Conservation (phyloP, 2,329 filamentous ascomycete genomes). For the Penicillium sp. region DNA sequence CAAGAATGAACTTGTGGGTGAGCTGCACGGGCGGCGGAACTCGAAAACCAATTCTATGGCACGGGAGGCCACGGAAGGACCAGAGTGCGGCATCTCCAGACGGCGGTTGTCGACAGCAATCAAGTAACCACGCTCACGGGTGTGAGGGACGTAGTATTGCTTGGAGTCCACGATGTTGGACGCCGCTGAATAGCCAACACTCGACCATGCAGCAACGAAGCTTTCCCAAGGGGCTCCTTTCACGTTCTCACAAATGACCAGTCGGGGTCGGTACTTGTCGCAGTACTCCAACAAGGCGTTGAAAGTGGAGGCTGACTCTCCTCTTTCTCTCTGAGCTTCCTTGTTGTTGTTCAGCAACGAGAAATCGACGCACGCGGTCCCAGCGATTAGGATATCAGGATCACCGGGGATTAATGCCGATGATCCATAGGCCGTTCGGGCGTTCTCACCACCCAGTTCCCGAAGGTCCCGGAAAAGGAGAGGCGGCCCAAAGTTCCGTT, state of each 20-base stretch:
- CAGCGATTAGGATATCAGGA: slow-evolving; percentile 67
- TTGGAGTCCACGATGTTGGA: slow-evolving; percentile 64
- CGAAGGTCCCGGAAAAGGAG: slow-evolving; percentile 60
- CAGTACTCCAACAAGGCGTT: slow-evolving; percentile 60
- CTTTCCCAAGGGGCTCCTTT: slow-evolving; percentile 58
- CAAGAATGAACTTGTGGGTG: slow-evolving; percentile 62
- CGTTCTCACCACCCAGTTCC: slow-evolving; percentile 52
- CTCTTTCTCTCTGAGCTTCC: slow-evolving; percentile 54
- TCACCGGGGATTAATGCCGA: slow-evolving; percentile 55
- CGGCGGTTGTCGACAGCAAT: slow-evolving; percentile 51
- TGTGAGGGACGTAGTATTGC: slow-evolving; percentile 72
- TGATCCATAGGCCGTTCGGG: slow-evolving; percentile 67
- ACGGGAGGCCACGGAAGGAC: slow-evolving; percentile 35
- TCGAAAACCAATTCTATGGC: slow-evolving; percentile 37
- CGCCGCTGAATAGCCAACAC: slow-evolving; percentile 57
- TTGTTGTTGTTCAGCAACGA: slow-evolving; percentile 62
- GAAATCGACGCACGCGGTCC: slow-evolving; percentile 75
- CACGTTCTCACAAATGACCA: slow-evolving; percentile 75
- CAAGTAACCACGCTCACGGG: slow-evolving; percentile 60
- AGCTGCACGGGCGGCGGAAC: slow-evolving; percentile 60
- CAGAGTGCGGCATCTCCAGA: slow-evolving; percentile 19
- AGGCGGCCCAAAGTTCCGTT: slow-evolving; percentile 56
- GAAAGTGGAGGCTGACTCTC: slow-evolving; percentile 68
- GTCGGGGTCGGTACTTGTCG: slow-evolving; percentile 54
- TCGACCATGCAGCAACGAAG: slow-evolving; percentile 47